Base-by-base conservation (phyloP, 495 filamentous ascomycete genomes). In the Letharia lupina region DNA sequence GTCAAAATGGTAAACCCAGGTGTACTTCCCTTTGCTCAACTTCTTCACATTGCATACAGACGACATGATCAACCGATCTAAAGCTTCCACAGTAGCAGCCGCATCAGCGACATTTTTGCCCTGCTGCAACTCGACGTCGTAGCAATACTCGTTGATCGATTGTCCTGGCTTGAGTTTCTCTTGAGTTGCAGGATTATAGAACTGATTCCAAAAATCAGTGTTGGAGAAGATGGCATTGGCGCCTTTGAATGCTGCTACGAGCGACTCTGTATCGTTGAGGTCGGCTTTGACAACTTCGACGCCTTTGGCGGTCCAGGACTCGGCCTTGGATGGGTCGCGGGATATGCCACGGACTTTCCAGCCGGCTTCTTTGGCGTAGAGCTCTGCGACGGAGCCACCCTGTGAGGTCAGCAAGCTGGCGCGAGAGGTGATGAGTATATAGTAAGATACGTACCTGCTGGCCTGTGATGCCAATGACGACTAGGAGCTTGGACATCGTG, bases 91-190 rank as follows among this genome's bases (percentile, higher is more conserved):
- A 0, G 67, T 72, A 15, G 83, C 79, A 23, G 80, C 81, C 7
- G 79, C 79, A 66, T 83, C 76, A 9, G 76, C 77, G 23, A 82
- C 74, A 58, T 81, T 84, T 64, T 78, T 80, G 4, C 77, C 78
- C 47, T 83, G 78, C 39, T 71, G 69, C 5, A 82, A 60, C 65
- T 85, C 83, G 11, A 73, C 65, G 8, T 83, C 76, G 61, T 78
- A 82, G 11, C 78, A 82, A 42, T 78, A 71, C 56, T 75, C 71
- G 61, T 78, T 77, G 68, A 76, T 70, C 0, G 72, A 69, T 60
- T 75, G 70, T 18, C 77, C 75, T 41, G 65, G 45, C 56, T 67
- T 63, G 39, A 70, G 73, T 41, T 65, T 62, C 28, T 61, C 66
- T 35, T 52, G 67, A 72, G 47, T 41, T 40, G 70, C 65, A 10